A percentile compares a stretch with the other conserved stretches of the same genome.
Evolutionary conservation across 2,329 filamentous ascomycete genomes (phyloP).

Genomic region (Leptographium radiaticola): DNA sequence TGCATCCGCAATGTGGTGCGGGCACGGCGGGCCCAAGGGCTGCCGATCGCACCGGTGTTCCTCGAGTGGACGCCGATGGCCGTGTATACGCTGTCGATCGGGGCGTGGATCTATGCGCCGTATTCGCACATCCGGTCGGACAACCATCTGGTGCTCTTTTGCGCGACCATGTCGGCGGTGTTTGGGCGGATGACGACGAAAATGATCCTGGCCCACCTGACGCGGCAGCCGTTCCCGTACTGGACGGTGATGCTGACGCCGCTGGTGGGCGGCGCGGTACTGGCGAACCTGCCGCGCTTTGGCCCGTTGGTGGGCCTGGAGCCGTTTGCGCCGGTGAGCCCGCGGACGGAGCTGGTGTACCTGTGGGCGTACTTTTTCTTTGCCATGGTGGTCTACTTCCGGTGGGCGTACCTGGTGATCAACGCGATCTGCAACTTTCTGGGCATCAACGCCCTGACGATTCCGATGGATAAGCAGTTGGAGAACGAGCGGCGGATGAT

Average conservation of each 20-base stretch:
- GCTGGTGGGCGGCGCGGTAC: slow-evolving; percentile 68
- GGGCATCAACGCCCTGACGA: slow-evolving; percentile 89
- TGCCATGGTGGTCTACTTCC: slow-evolving; percentile 72
- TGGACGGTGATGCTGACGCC: slow-evolving; percentile 89
- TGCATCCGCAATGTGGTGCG: slow-evolving; percentile 77
- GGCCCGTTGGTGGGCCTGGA: slow-evolving; percentile 33
- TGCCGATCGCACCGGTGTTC: slow-evolving; percentile 72
- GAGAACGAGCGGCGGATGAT: slow-evolving; percentile 34
- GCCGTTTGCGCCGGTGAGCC: slow-evolving; percentile 41
- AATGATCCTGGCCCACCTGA: slow-evolving; percentile 93
- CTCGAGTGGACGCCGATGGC: slow-evolving; percentile 88
- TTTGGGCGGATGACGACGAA: slow-evolving; percentile 98
- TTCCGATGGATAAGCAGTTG: slow-evolving; percentile 49
- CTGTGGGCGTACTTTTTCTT: slow-evolving; percentile 76
- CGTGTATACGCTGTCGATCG: slow-evolving; percentile 61
- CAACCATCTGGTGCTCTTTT: slow-evolving; percentile 86
- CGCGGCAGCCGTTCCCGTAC: slow-evolving; percentile 86
- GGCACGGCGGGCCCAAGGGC: slow-evolving; percentile 57
- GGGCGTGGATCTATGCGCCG: slow-evolving; percentile 80
- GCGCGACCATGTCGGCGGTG: slow-evolving; percentile 87
- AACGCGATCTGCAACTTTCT: slow-evolving; percentile 83
- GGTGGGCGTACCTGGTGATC: slow-evolving; percentile 86
- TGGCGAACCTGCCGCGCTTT: slow-evolving; percentile 70
- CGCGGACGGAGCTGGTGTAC: slow-evolving; percentile 62
- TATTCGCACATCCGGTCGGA: slow-evolving; percentile 69